These are phyloP conservation scores for Colletotrichum tamarilloi DNA, from an alignment of 2,329 filamentous ascomycete genomes.

Conservation along the genomic window DNA sequence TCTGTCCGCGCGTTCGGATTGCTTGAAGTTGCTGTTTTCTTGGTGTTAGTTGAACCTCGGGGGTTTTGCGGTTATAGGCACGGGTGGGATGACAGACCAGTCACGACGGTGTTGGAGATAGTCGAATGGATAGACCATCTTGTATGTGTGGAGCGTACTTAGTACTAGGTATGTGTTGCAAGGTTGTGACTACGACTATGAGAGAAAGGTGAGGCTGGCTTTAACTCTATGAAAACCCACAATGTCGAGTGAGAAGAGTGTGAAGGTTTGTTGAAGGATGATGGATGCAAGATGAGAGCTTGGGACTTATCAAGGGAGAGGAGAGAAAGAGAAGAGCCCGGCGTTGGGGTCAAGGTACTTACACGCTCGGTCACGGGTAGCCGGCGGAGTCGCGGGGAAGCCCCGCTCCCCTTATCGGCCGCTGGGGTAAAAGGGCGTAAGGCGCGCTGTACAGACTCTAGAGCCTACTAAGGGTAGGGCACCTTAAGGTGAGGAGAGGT, in stretches of 20 bases:
- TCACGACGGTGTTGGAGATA: conserved; percentile 78
- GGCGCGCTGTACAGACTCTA: not conserved
- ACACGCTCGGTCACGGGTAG: conserved; percentile 27
- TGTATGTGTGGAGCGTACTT: not conserved
- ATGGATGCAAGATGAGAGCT: not conserved
- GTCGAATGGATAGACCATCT: conserved; percentile 48
- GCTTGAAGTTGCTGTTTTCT: conserved; percentile 76
- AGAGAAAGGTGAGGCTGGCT: not conserved
- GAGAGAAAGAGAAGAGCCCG: not conserved
- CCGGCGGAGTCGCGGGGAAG: conserved; percentile 31
- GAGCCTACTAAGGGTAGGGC: not conserved
- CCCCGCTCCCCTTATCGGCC: conserved; percentile 30
- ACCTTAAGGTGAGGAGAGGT: too few relatives aligned
- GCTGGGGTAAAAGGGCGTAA: conserved; percentile 29
- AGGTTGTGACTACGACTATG: not conserved
- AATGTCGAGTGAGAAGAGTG: not conserved
- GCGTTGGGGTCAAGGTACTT: conserved; percentile 9
- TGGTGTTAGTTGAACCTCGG: conserved; percentile 42
- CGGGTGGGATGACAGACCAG: conserved; percentile 64
- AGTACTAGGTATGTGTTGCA: not conserved
- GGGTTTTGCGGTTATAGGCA: not conserved
- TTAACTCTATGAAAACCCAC: not conserved
- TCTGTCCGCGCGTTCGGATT: conserved; percentile 76
- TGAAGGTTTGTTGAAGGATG: not conserved
- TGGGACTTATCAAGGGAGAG: conserved; percentile 13